Percentiles rank a stretch among this genome's conserved stretches.
Evolutionary conservation across 305 asterid species (phyloP).

Genomic region (Fraxinus ornus): DNA sequence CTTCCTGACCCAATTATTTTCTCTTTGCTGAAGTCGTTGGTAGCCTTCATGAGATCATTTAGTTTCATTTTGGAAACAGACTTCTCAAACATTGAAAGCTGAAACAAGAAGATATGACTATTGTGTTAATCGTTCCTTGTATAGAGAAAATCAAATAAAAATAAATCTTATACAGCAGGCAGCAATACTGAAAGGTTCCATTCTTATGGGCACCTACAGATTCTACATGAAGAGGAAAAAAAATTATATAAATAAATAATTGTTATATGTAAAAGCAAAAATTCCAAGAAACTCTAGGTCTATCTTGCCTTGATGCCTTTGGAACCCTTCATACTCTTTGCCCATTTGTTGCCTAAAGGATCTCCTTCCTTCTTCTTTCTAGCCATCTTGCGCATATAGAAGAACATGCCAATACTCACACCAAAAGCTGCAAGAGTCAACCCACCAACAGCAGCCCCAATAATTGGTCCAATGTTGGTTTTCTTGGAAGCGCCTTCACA

Average conservation of each 20-base stretch:
- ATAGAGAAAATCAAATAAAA: not conserved
- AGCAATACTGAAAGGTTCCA: not conserved
- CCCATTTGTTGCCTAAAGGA: conserved; percentile 57
- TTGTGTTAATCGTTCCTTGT: not conserved
- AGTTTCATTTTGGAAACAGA: conserved; percentile 76
- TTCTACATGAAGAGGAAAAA: not conserved
- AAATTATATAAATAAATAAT: not conserved
- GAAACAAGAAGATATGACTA: conserved; percentile 31
- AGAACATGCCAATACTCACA: conserved; percentile 33
- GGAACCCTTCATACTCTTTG: conserved; percentile 54
- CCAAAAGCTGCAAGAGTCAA: conserved; percentile 39
- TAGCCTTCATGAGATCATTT: conserved; percentile 88
- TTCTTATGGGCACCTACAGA: not conserved
- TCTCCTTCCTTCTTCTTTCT: conserved; percentile 50
- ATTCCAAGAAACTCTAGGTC: not conserved
- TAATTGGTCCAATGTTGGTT: conserved; percentile 28
- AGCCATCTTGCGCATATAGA: conserved; percentile 41
- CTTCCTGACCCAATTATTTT: conserved; percentile 75
- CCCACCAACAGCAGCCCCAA: conserved; percentile 40
- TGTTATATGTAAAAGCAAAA: not conserved
- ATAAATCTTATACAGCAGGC: not conserved
- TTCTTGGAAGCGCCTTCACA: conserved; percentile 38
- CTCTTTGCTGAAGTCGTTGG: conserved; percentile 63
- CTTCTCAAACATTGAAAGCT: conserved; percentile 86
- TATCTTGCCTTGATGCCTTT: conserved; percentile 57